Percentiles rank a stretch among this genome's conserved stretches.
These are phyloP conservation scores for Chlorella sp. DNA, from an alignment of 139 green algal genomes.

Conservation along the genomic window DNA sequence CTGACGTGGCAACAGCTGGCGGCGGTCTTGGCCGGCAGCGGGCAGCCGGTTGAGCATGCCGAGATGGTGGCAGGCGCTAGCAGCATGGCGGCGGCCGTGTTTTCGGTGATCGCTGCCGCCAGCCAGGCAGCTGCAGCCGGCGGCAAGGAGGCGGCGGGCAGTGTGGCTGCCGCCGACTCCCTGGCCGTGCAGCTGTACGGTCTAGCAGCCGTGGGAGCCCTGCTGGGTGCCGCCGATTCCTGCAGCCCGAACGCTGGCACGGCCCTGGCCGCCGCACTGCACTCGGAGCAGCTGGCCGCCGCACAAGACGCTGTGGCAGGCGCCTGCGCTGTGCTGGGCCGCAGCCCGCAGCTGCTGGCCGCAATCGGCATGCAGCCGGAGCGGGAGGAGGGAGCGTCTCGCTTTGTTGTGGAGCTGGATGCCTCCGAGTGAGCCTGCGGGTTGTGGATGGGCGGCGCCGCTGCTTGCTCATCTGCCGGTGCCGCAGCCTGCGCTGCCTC, in stretches of 20 bases:
- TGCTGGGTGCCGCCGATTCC: background rate
- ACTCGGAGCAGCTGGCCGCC: background rate
- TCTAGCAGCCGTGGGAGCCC: slow-evolving; percentile 1
- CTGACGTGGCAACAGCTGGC: slow-evolving; percentile 25
- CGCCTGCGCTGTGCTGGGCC: slow-evolving; percentile 6
- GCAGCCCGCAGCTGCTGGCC: slow-evolving; percentile 11
- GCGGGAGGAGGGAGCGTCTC: background rate
- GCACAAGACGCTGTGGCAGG: background rate
- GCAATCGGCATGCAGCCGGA: background rate
- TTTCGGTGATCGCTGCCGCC: background rate
- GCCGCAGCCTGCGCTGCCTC: background rate
- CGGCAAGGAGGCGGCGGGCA: background rate
- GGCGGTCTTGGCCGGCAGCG: background rate
- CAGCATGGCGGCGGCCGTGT: background rate
- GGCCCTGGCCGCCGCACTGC: slow-evolving; percentile 1
- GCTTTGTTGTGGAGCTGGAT: background rate
- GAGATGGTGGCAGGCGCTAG: background rate
- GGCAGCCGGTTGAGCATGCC: background rate
- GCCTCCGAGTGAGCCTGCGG: background rate
- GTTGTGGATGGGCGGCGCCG: too few relatives aligned
- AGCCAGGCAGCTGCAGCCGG: background rate
- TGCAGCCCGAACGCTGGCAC: background rate
- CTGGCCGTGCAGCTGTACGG: slow-evolving; percentile 17
- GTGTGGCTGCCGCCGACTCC: background rate
- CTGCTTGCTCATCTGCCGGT: too few relatives aligned